Base-by-base conservation (phyloP, 1,284 basidiomycete genomes). In the Fomitiporia mediterranea region DNA sequence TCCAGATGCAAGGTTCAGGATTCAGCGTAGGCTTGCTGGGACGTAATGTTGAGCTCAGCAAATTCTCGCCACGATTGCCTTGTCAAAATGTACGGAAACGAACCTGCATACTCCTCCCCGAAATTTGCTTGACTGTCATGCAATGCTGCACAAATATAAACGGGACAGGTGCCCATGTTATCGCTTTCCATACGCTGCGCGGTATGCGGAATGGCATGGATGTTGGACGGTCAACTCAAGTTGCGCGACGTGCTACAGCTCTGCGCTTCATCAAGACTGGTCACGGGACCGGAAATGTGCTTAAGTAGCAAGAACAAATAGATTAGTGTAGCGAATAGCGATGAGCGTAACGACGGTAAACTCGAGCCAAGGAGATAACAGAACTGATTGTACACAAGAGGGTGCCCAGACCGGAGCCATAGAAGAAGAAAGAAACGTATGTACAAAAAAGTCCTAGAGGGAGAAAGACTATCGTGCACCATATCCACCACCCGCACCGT, bases 41-140 rank as follows among this genome's bases (percentile, higher is more conserved):
- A 30, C 57, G 62, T 60, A 57, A 51, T 43, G 37, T 37, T 23
- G 34, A 47, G 23, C 38, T 39, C 6, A 25, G 28, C 39, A 25
- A 25, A 34, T 21, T 25, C 28, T 28, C 7, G 15, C 60, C 43
- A 35, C 9, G 9, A 7, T n/a, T 19, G 23, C 19, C 38, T 25
- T 21, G 9, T 32, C 34, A 11, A 47, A 27, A 17, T 46, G 48
- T n/a, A 15, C 8, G 19, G 32, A 9, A 32, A 61, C 74, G 54
- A 61, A 85, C 87, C 83, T 89, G 85, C 87, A 90, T 90, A 64
- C 86, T 89, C 48, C 79, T 71, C 1, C 87, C 87, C 11, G 72
- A 74, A 25, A 89, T 74, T 2, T 72, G 70, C 59, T 81, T 81
- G 38, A 86, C 46, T 37, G 78, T 73, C 64, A 75, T 83, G 59